phyloP scores from a whole-genome alignment of 2,329 filamentous ascomycete genomes.

The Pseudogymnoascus sp. region DNA sequence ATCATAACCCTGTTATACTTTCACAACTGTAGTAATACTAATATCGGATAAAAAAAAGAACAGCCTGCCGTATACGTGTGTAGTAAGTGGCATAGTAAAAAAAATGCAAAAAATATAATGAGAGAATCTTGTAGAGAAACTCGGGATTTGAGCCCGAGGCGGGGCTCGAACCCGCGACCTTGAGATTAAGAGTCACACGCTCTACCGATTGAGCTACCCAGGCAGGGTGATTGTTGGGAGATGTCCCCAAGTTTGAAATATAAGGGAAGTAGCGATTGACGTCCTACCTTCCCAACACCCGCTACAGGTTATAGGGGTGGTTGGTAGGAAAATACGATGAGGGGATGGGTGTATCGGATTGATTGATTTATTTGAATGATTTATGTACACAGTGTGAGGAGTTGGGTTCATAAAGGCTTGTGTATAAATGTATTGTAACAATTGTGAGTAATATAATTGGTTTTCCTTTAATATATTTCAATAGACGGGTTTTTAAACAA shows the following conservation, averaged over 20 bases:
- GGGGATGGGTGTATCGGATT: not conserved
- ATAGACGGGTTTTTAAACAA: not conserved
- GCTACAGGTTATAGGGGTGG: not conserved
- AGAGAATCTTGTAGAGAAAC: conserved; percentile 7
- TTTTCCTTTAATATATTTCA: too few relatives aligned
- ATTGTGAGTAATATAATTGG: not conserved
- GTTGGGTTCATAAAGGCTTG: not conserved
- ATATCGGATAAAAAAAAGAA: not conserved
- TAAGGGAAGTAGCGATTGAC: not conserved
- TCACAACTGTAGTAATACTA: not conserved
- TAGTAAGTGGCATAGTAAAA: not conserved
- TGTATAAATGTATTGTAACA: not conserved
- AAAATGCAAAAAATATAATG: not conserved
- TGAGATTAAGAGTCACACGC: conserved; percentile 53
- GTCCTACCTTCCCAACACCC: not conserved
- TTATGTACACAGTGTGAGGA: not conserved
- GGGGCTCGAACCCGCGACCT: conserved; percentile 7
- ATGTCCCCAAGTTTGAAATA: not conserved
- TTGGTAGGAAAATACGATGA: too few relatives aligned
- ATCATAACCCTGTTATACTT: not conserved
- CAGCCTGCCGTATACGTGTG: too few relatives aligned
- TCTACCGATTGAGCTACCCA: conserved; percentile 61
- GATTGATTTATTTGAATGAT: not conserved
- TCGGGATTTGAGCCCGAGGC: conserved; percentile 6
- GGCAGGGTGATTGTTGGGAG: conserved; percentile 5